Evolutionary conservation across 805 yeast genomes (phyloP).

Genomic region (Lachancea fermentati): DNA sequence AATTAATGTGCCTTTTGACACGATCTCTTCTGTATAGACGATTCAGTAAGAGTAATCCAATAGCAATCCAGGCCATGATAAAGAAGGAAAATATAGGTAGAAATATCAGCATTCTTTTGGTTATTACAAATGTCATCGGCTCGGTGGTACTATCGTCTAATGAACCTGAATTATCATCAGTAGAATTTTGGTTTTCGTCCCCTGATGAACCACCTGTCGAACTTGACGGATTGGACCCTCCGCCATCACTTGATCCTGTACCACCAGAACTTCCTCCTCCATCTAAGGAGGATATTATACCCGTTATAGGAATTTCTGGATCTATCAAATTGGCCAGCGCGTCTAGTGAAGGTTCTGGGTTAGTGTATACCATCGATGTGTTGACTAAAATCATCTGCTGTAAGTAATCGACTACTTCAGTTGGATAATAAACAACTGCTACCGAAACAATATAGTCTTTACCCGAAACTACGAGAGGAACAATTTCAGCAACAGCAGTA

Average conservation of each 20-base stretch:
- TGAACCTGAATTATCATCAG: slow-evolving; percentile 5
- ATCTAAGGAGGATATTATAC: slow-evolving; percentile 28
- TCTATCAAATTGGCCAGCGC: slow-evolving; percentile 69
- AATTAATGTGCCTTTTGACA: not conserved
- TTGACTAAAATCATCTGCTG: slow-evolving; percentile 44
- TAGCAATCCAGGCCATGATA: slow-evolving; percentile 12
- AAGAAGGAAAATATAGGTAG: slow-evolving; percentile 14
- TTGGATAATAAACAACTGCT: slow-evolving; percentile 82
- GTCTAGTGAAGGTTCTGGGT: slow-evolving; percentile 50
- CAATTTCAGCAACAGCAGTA: slow-evolving; percentile 58
- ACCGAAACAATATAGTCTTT: slow-evolving; percentile 70
- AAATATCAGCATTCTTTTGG: slow-evolving; percentile 12
- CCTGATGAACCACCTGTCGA: slow-evolving; percentile 15
- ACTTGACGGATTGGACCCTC: not conserved
- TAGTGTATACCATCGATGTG: slow-evolving; percentile 55
- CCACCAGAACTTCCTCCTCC: slow-evolving; percentile 29
- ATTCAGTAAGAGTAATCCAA: not conserved
- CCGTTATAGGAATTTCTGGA: slow-evolving; percentile 24
- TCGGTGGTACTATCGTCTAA: slow-evolving; percentile 3
- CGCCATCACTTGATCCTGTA: slow-evolving; percentile 4
- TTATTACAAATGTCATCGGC: slow-evolving; percentile 6
- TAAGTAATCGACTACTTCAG: slow-evolving; percentile 41
- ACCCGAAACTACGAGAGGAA: slow-evolving; percentile 62
- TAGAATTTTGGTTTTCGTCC: slow-evolving; percentile 9
- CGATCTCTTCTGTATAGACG: not conserved